Evolutionary conservation across 2,329 filamentous ascomycete genomes (phyloP).

Genomic region (Diaporthe destruens): DNA sequence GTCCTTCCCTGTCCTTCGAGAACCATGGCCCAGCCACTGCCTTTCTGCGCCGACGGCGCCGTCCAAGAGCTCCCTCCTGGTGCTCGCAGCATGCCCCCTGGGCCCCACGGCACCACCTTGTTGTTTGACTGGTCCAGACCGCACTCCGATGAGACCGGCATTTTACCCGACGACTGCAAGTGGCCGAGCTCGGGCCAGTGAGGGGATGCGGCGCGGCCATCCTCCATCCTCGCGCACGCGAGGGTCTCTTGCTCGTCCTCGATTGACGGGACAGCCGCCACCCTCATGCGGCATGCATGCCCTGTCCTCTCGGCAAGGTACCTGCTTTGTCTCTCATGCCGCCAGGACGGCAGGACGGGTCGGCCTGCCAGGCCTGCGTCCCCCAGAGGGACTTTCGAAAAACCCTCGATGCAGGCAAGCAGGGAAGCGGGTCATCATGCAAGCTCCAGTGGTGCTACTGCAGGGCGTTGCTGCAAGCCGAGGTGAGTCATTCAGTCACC

Average conservation of each 20-base stretch:
- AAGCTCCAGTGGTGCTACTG: slow-evolving; percentile 39
- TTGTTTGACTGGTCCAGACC: slow-evolving; percentile 42
- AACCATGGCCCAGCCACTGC: slow-evolving; percentile 29
- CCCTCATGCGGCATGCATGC: slow-evolving; percentile 10
- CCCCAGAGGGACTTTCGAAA: slow-evolving; percentile 6
- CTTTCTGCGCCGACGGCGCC: slow-evolving; percentile 5
- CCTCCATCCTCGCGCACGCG: slow-evolving; percentile 36
- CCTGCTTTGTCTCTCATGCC: slow-evolving; percentile 20
- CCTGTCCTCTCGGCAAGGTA: slow-evolving; percentile 26
- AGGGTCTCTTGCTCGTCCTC: slow-evolving; percentile 17
- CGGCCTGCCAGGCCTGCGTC: background rate
- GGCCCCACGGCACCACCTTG: slow-evolving; percentile 9
- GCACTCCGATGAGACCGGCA: slow-evolving; percentile 41
- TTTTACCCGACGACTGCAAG: slow-evolving; percentile 33
- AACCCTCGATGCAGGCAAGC: slow-evolving; percentile 38
- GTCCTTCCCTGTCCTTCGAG: slow-evolving; percentile 16
- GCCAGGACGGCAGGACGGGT: slow-evolving; percentile 8
- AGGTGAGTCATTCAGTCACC: slow-evolving; percentile 43
- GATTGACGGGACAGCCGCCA: slow-evolving; percentile 35
- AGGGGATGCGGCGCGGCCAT: slow-evolving; percentile 37
- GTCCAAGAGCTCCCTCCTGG: slow-evolving; percentile 26
- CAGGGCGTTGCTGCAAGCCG: slow-evolving; percentile 41
- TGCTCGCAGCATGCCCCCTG: slow-evolving; percentile 16
- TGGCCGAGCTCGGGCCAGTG: slow-evolving; percentile 39
- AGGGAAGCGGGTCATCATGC: slow-evolving; percentile 40